A percentile compares a stretch with the other conserved stretches of the same genome.
phyloP scores from a whole-genome alignment of 352 stramenopile species.

The Globisporangium takayamanum region DNA sequence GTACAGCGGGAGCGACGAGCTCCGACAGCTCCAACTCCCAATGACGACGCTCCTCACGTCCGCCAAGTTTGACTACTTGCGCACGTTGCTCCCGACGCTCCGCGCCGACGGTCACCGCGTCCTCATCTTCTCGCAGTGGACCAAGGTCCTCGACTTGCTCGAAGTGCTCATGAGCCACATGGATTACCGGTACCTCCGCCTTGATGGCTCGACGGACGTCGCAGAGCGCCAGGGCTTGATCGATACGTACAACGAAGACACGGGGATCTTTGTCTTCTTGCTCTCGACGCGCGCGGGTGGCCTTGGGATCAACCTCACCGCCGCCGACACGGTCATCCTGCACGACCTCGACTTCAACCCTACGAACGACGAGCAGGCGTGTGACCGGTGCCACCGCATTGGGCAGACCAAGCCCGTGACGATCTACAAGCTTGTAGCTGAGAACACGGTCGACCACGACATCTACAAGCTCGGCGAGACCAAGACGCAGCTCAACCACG shows the following conservation, averaged over 20 bases:
- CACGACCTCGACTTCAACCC: constrained; percentile 87
- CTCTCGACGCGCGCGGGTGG: constrained; percentile 96
- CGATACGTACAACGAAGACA: constrained; percentile 87
- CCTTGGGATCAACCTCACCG: constrained; percentile 97
- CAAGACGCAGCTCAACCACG: constrained; percentile 86
- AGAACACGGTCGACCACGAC: constrained; percentile 89
- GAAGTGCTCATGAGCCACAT: constrained; percentile 79
- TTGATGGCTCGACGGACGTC: constrained; percentile 77
- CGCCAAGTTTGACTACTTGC: constrained; percentile 92
- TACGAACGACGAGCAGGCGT: constrained; percentile 80
- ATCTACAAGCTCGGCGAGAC: constrained; percentile 84
- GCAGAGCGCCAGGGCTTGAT: constrained; percentile 73
- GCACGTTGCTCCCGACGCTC: constrained; percentile 84
- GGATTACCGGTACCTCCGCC: constrained; percentile 65
- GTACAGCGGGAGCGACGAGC: constrained; percentile 70
- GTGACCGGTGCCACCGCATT: constrained; percentile 88
- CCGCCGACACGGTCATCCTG: constrained; percentile 86
- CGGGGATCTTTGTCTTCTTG: constrained; percentile 94
- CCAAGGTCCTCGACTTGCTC: constrained; percentile 92
- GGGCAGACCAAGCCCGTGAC: constrained; percentile 85
- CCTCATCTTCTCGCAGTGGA: constrained; percentile 97
- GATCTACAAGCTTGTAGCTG: constrained; percentile 91
- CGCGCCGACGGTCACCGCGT: constrained; percentile 87
- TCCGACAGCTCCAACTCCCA: constrained; percentile 82
- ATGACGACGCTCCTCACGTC: constrained; percentile 89